Conservation (phyloP, 768 basidiomycete species). For the Pulveroboletus sp. region DNA sequence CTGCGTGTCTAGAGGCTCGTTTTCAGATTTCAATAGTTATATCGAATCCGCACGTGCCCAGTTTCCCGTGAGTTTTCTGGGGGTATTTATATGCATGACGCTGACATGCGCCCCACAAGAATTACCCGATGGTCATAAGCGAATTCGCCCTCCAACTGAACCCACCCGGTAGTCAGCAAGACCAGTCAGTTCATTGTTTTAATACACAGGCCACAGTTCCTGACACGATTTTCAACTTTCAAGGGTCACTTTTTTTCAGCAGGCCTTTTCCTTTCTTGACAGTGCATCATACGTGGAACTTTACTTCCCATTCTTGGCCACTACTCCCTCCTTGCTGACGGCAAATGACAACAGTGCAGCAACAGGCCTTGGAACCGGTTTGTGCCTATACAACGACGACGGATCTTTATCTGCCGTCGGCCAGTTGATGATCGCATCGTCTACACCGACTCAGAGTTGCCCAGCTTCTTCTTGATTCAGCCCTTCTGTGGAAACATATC, state of each 20-base stretch:
- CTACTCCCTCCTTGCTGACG: conserved; percentile 24
- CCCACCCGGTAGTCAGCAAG: conserved; percentile 29
- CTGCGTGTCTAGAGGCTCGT: conserved; percentile 17
- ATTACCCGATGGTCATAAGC: conserved; percentile 25
- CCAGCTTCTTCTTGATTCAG: no score
- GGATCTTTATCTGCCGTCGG: conserved; percentile 24
- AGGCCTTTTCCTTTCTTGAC: conserved; percentile 36
- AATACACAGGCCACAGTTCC: not conserved
- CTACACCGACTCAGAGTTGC: not conserved
- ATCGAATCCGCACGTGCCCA: conserved; percentile 24
- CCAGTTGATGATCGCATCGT: conserved; percentile 18
- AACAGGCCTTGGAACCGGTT: conserved; percentile 24
- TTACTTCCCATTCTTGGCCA: conserved; percentile 38
- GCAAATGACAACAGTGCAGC: conserved; percentile 17
- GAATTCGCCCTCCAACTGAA: conserved; percentile 36
- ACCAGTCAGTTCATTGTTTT: conserved; percentile 21
- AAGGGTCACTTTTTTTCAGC: conserved; percentile 33
- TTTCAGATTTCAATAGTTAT: conserved; percentile 27
- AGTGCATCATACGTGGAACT: conserved; percentile 27
- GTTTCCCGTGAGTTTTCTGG: conserved; percentile 25
- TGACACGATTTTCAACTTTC: conserved; percentile 1
- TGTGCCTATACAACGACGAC: conserved; percentile 32
- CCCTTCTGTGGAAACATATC: no score
- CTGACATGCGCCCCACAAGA: conserved; percentile 13
- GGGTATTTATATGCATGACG: not conserved